Conservation (phyloP, 225 moss, liverwort and hornwort species). For the Marchantia polymorpha region DNA sequence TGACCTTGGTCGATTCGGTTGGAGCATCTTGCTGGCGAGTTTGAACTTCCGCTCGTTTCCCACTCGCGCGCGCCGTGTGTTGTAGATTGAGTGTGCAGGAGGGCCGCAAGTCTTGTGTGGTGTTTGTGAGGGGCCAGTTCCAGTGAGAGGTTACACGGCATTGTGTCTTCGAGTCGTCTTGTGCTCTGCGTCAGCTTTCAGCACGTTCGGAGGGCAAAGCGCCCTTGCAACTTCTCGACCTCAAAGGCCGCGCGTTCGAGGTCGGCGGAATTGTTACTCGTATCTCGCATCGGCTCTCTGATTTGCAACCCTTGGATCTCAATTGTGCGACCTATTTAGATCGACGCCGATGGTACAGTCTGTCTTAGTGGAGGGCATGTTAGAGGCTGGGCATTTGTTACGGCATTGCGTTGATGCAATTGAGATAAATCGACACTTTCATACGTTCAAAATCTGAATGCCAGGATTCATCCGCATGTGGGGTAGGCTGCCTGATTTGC, state of each 20-base stretch:
- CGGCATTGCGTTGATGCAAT: constrained; percentile 10
- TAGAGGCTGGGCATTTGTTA: neutral
- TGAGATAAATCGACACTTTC: constrained; percentile 3
- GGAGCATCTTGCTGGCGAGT: constrained; percentile 17
- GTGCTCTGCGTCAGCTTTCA: neutral
- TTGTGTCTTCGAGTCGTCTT: constrained; percentile 10
- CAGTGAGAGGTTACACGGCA: constrained; percentile 10
- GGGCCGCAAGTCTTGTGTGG: neutral
- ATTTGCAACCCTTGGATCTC: constrained; percentile 12
- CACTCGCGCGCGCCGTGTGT: neutral
- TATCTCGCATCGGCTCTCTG: neutral
- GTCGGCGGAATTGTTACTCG: constrained; percentile 7
- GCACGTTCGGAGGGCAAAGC: neutral
- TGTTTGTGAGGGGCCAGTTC: constrained; percentile 7
- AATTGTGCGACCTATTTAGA: constrained; percentile 17
- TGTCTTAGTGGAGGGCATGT: constrained; percentile 6
- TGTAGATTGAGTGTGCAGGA: constrained; percentile 19
- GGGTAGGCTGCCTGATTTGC: constrained; percentile 9
- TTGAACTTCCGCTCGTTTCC: constrained; percentile 10
- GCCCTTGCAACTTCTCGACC: neutral
- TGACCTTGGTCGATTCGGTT: constrained; percentile 12
- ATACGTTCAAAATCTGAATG: neutral
- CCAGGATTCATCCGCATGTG: constrained; percentile 5
- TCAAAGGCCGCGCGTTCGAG: constrained; percentile 1
- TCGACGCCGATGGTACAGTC: constrained; percentile 13